Base-by-base conservation (phyloP, 2,329 filamentous ascomycete genomes). In the Chalara sp. region DNA sequence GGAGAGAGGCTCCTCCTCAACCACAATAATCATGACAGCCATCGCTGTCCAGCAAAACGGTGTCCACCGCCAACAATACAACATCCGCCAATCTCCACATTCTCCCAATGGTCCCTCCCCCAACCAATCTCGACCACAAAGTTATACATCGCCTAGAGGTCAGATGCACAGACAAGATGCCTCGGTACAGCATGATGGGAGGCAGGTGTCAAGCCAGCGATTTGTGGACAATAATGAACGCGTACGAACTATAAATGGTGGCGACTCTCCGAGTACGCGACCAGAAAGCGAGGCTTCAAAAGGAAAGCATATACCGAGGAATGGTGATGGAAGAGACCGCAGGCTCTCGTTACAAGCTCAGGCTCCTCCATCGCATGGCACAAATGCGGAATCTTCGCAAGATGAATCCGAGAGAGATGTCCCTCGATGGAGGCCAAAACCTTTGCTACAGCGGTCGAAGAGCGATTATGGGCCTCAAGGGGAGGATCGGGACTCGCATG, bases 401-500 rank as follows among this genome's bases (percentile, higher is more conserved):
- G 62, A 63, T 32, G 59, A 65, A 12, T 61, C 60, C 4, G 61
- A 60, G 30, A 48, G 49, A 44, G 62, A 65, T 29, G 54, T 39
- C 44, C 44, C 11, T 13, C 53, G 47, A 44, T 57, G 55, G 29
- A 58, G 60, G 55, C 57, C 59, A 11, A 61, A 58, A 43, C 52
- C 60, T 29, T 37, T 62, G 11, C 52, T 67, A 7, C 56, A 56
- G 32, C 57, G 76, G 56, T 71, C 80, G 50, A 76, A 72, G 64
- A 78, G 74, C 62, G 73, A 81, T 56, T 74, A 74, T 67, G 74
- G 73, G 39, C 71, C 75, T 29, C 58, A 64, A 53, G 68, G 69
- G 51, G 71, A 72, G 44, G 61, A 64, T 40, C 32, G 42, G 39
- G 56, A 61, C 33, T 56, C 53, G 13, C 46, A 55, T 35, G 46